Base-by-base conservation (phyloP, 345 rosid genomes). In the thale cress (Arabidopsis thaliana) region DNA sequence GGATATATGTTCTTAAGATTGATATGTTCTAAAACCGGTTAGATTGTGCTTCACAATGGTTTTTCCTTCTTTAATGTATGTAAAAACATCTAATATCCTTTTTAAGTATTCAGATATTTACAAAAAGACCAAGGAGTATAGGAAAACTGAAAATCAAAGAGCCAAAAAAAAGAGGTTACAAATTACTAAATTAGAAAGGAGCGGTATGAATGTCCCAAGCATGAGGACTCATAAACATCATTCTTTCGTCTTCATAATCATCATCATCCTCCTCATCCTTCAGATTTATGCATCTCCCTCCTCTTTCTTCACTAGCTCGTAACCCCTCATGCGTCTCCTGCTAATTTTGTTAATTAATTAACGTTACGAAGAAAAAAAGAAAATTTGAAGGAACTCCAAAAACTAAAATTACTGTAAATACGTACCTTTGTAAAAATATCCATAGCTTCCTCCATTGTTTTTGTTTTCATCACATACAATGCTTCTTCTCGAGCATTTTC, bases 141-240 rank as follows among this genome's bases (percentile, higher is more conserved):
- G 14, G 11, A 60, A 69, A 61, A 42, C 12, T 58, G 16, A 8
- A 13, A 25, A 60, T 12, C 20, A 6, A 53, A 36, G 8, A 38
- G 23, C 60, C 3, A 9, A 56, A 59, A 59, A 60, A 50, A 20
- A 28, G 4, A 9, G 33, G 42, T 68, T 5, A 8, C 1, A 52
- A 14, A 49, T 52, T 46, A 70, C 6, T 1, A 52, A 14, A 49
- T 52, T 46, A 70, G 22, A 77, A 71, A 77, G 76, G 80, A 71
- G 76, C 80, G 4, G 76, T 34, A 57, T 72, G 72, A 57, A 64
- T 64, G 52, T 77, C 80, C 76, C 80, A 77, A 57, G 72, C 76
- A 57, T 7, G 72, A 71, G 72, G 61, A 57, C 42, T 58, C 61
- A 49, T 23, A 56, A 30, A 64, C 36, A 57, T 49, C 9, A 49